Percentiles rank a stretch among this genome's conserved stretches.
Evolutionary conservation across 805 yeast species (phyloP).

Genomic region (Metschnikowia shivogae): DNA sequence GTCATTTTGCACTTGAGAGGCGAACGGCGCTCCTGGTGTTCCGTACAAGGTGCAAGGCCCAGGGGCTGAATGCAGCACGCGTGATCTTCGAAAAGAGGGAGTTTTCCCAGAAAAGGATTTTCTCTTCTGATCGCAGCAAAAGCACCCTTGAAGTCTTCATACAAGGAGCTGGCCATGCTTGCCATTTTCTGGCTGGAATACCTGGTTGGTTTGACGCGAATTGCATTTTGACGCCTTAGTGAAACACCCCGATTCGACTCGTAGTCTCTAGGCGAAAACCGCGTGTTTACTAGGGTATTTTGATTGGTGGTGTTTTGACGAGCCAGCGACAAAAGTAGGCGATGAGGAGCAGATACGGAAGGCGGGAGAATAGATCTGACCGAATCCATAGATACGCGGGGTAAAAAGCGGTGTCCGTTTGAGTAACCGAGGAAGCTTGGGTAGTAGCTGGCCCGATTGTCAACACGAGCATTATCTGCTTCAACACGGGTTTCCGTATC

Average conservation of each 20-base stretch:
- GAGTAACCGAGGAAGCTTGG: neutral
- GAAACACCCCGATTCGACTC: conserved; percentile 18
- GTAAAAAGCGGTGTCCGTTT: neutral
- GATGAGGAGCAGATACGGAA: conserved; percentile 8
- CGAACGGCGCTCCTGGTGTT: neutral
- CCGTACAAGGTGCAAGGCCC: neutral
- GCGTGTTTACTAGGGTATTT: conserved; percentile 13
- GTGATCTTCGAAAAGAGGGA: conserved; percentile 10
- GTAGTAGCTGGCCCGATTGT: neutral
- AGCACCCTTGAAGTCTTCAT: conserved; percentile 5
- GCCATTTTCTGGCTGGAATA: neutral
- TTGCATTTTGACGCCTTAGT: conserved; percentile 32
- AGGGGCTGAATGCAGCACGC: neutral
- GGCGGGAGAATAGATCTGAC: neutral
- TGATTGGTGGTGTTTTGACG: conserved; percentile 22
- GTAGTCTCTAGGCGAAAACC: neutral
- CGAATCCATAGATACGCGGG: neutral
- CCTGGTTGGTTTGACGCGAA: conserved; percentile 16
- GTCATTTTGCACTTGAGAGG: neutral
- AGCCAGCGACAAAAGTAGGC: conserved; percentile 26
- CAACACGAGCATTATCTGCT: neutral
- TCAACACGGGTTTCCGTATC: neutral
- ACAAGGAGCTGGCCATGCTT: conserved; percentile 4
- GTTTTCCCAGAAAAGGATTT: conserved; percentile 7
- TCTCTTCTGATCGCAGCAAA: conserved; percentile 5